A percentile compares a stretch with the other conserved stretches of the same genome.
These are phyloP conservation scores for Amanita rimosa DNA, from an alignment of 768 basidiomycete genomes.

Conservation along the genomic window DNA sequence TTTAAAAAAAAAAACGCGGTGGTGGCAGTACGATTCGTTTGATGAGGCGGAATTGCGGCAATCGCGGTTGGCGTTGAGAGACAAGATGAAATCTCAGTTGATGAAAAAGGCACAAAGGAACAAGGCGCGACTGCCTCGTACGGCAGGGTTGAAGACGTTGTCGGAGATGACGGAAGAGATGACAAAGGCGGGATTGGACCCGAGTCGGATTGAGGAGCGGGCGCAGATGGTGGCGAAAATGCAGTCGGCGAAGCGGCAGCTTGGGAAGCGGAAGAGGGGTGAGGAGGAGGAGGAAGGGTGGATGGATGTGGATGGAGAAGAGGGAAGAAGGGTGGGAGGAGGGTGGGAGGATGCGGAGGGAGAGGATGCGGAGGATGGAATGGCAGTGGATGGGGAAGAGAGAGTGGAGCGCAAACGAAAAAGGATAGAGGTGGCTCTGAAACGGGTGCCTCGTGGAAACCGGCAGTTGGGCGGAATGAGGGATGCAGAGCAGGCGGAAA, in stretches of 20 bases:
- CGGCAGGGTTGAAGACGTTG: constrained; percentile 55
- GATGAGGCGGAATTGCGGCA: constrained; percentile 73
- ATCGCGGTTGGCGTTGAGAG: constrained; percentile 43
- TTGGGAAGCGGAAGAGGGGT: constrained; percentile 61
- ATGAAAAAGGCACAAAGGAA: constrained; percentile 87
- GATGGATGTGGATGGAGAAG: constrained; percentile 45
- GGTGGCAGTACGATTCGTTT: constrained; percentile 45
- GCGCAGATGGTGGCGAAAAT: constrained; percentile 74
- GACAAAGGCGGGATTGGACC: constrained; percentile 84
- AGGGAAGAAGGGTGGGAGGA: constrained; percentile 30
- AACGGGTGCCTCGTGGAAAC: constrained; percentile 56
- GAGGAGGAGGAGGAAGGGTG: constrained; percentile 40
- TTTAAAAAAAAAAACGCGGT: not conserved
- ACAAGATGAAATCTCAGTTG: constrained; percentile 64
- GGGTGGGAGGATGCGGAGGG: constrained; percentile 32
- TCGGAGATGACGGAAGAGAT: constrained; percentile 73
- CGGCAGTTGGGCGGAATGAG: constrained; percentile 73
- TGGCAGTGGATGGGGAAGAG: constrained; percentile 46
- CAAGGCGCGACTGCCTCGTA: constrained; percentile 66
- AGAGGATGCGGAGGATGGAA: constrained; percentile 31
- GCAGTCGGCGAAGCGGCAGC: constrained; percentile 53
- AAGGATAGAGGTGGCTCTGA: constrained; percentile 46
- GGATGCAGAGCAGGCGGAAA: constrained; percentile 67
- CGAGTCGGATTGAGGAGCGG: constrained; percentile 80
- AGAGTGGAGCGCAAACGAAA: constrained; percentile 43